Evolutionary conservation across 352 stramenopile species (phyloP).

Genomic region (Poterioochromonas sp.): DNA sequence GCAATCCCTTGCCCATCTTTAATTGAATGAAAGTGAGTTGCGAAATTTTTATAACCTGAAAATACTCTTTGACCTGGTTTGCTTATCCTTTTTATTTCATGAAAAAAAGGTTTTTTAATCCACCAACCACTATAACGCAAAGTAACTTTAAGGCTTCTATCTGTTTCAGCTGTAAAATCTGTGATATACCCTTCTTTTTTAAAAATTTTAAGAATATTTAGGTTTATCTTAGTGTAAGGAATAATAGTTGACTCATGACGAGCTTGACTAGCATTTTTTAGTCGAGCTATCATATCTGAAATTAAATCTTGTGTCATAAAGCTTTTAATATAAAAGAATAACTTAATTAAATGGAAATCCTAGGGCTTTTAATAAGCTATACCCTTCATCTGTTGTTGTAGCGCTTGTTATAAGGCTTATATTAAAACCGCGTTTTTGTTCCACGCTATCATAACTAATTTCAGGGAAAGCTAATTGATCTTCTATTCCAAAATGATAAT

Average conservation of each 20-base stretch:
- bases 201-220: slow-evolving; percentile 33
- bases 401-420: slow-evolving; percentile 3
- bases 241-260: neutral
- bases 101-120: slow-evolving; percentile 20
- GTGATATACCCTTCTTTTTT: slow-evolving; percentile 33
- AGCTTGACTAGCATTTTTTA: slow-evolving; percentile 27
- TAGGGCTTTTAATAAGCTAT: slow-evolving; percentile 28
- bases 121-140: slow-evolving; percentile 22
- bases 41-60: slow-evolving; percentile 22
- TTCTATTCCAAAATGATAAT: slow-evolving; percentile 35
- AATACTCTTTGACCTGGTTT: slow-evolving; percentile 32
- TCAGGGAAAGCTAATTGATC: slow-evolving; percentile 38
- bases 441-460: slow-evolving; percentile 35
- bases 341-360: neutral
- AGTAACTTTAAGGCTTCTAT: neutral
- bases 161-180: slow-evolving; percentile 9
- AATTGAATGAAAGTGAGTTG: neutral
- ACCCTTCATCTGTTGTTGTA: slow-evolving; percentile 26
- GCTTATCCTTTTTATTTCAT: neutral
- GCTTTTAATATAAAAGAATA: neutral
- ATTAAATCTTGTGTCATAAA: slow-evolving; percentile 25
- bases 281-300: slow-evolving; percentile 32
- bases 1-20: slow-evolving; percentile 27
- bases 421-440: slow-evolving; percentile 33
- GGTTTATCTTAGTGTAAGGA: slow-evolving; percentile 23